Percentiles rank a stretch among this genome's conserved stretches.
phyloP scores from a whole-genome alignment of 306 rosid species.

The Castanopsis chinensis region DNA sequence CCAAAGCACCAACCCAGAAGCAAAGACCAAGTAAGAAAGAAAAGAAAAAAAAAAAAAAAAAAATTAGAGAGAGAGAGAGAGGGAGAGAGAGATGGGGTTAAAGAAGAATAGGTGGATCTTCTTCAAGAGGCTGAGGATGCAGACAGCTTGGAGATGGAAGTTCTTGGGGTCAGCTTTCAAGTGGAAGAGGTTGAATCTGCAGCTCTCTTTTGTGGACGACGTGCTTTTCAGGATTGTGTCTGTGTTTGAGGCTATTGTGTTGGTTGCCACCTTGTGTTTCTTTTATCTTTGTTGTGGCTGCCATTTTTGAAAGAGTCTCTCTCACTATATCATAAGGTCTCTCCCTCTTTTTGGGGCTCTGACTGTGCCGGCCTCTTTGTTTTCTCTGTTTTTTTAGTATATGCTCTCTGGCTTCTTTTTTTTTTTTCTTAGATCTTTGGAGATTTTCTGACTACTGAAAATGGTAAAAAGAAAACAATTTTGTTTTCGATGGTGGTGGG shows the following conservation, averaged over 20 bases:
- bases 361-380: too few species aligned
- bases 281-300: slow-evolving; percentile 76
- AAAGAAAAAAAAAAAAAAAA: neutral
- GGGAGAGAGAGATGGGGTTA: neutral
- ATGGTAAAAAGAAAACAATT: too few species aligned
- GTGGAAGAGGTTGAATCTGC: slow-evolving; percentile 41
- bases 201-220: slow-evolving; percentile 44
- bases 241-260: slow-evolving; percentile 50
- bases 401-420: too few species aligned
- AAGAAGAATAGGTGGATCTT: slow-evolving; percentile 42
- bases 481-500: too few species aligned
- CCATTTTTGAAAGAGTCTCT: slow-evolving; percentile 35
- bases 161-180: slow-evolving; percentile 47
- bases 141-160: slow-evolving; percentile 41
- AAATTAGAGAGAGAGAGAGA: neutral
- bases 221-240: slow-evolving; percentile 59
- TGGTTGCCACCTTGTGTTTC: slow-evolving; percentile 35
- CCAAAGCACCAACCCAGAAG: neutral
- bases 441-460: too few species aligned
- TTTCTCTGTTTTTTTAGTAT: too few species aligned
- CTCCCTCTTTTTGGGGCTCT: too few species aligned
- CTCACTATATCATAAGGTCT: neutral
- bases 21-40: neutral
- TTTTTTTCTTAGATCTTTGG: too few species aligned
- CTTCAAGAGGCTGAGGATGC: slow-evolving; percentile 50